Percentiles rank a stretch among this genome's conserved stretches.
Evolutionary conservation across 2,329 filamentous ascomycete species (phyloP).

Genomic region (Penicillium sp.): DNA sequence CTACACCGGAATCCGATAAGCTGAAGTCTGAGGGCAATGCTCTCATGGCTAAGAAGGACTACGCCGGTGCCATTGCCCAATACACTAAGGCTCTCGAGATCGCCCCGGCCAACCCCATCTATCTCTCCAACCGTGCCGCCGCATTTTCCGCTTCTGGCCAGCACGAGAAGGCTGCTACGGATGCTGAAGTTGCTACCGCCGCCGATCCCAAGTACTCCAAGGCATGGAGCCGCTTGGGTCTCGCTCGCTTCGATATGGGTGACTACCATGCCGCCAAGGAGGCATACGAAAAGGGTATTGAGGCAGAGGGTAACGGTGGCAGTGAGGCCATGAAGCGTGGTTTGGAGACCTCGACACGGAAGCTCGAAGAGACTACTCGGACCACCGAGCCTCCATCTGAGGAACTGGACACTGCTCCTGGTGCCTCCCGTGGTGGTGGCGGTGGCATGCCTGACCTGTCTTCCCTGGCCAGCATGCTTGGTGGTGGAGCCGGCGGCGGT

Average conservation of each 20-base stretch:
- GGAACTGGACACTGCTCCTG: constrained; percentile 51
- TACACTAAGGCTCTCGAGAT: constrained; percentile 85
- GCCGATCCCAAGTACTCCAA: constrained; percentile 94
- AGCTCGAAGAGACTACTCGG: constrained; percentile 74
- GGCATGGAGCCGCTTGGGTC: constrained; percentile 89
- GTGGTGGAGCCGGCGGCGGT: constrained; percentile 55
- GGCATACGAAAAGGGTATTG: constrained; percentile 88
- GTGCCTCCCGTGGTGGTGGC: constrained; percentile 46
- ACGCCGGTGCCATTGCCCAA: constrained; percentile 72
- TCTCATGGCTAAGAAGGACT: constrained; percentile 93
- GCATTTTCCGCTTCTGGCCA: constrained; percentile 82
- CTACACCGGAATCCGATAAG: constrained; percentile 72
- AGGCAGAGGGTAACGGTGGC: constrained; percentile 88
- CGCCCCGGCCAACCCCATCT: constrained; percentile 85
- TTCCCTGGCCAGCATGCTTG: constrained; percentile 70
- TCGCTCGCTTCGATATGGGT: constrained; percentile 86
- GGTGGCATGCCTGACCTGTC: constrained; percentile 70
- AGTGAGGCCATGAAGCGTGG: constrained; percentile 98
- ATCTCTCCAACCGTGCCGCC: constrained; percentile 94
- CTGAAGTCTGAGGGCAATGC: constrained; percentile 91
- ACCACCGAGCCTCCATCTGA: constrained; percentile 52
- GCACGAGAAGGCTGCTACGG: constrained; percentile 77
- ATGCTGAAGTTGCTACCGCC: constrained; percentile 85
- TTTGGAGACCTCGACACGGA: constrained; percentile 85
- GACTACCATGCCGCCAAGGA: constrained; percentile 92